Percentiles rank a stretch among this genome's conserved stretches.
Conservation (phyloP, 176 grass and related monocot species). For the Bothriochloa decipiens region DNA sequence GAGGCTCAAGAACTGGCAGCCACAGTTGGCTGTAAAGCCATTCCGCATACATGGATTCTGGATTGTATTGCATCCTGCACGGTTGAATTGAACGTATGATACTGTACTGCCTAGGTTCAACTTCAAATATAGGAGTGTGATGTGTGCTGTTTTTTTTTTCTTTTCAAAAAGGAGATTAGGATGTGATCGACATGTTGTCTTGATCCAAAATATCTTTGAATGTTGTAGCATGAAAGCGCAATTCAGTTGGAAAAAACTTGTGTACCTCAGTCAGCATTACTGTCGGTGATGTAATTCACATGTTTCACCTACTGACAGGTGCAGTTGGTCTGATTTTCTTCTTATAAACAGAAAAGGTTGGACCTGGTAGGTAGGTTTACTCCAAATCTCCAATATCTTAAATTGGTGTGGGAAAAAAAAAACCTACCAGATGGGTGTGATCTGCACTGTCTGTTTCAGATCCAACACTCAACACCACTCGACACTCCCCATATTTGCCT, state of each 20-base stretch:
- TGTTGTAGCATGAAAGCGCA: slow-evolving; percentile 21
- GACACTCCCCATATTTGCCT: not conserved
- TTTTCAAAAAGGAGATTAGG: slow-evolving; percentile 1
- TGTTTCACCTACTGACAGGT: slow-evolving; percentile 36
- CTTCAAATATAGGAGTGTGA: slow-evolving; percentile 13
- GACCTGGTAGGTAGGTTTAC: not conserved
- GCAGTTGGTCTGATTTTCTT: slow-evolving; percentile 11
- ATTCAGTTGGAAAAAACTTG: slow-evolving; percentile 19
- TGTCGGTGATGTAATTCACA: slow-evolving; percentile 26
- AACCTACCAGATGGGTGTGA: not conserved
- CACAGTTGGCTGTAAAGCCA: slow-evolving; percentile 47
- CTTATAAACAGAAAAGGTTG: not conserved
- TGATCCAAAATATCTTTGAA: slow-evolving; percentile 10
- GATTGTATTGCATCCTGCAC: slow-evolving; percentile 88
- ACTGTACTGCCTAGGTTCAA: slow-evolving; percentile 1
- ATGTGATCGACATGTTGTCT: not conserved
- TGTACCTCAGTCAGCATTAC: not conserved
- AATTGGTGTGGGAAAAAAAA: not conserved
- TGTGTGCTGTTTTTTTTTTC: not conserved
- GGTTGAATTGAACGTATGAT: slow-evolving; percentile 36
- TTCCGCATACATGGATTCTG: slow-evolving; percentile 92
- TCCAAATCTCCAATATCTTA: not conserved
- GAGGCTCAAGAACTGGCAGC: slow-evolving; percentile 73
- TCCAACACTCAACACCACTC: not conserved
- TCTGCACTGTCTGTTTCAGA: not conserved